phyloP scores from a whole-genome alignment of 495 filamentous ascomycete genomes.

The Filosporella fistucella region DNA sequence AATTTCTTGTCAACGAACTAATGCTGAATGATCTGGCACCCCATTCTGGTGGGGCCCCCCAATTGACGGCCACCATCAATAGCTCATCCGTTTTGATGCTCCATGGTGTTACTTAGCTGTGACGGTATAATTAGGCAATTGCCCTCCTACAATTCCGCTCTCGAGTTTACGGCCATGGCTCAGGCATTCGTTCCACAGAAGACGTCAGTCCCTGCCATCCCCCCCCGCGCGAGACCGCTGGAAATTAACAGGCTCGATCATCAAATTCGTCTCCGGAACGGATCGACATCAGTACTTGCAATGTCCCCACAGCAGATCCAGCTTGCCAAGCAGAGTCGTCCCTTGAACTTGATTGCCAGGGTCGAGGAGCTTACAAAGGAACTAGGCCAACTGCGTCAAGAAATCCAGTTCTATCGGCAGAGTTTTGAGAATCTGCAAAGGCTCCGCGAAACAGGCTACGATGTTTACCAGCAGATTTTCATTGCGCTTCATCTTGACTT shows the following conservation, averaged over 20 bases:
- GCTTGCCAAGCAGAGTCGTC: slow-evolving; percentile 11
- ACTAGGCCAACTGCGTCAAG: slow-evolving; percentile 10
- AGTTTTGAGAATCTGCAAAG: slow-evolving; percentile 15
- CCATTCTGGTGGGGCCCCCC: no score
- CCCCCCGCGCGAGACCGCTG: slow-evolving; percentile 5
- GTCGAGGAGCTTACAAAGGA: slow-evolving; percentile 20
- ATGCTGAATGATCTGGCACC: no score
- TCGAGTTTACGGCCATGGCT: no score
- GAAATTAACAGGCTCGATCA: slow-evolving; percentile 16
- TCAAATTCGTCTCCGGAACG: slow-evolving; percentile 12
- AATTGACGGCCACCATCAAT: no score
- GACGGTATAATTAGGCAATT: no score
- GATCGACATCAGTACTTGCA: slow-evolving; percentile 17
- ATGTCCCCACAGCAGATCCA: slow-evolving; percentile 10
- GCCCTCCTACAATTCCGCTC: no score
- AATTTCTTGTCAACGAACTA: no score
- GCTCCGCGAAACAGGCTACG: slow-evolving; percentile 14
- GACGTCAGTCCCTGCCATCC: no score
- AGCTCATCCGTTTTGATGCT: no score
- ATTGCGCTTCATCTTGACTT: slow-evolving; percentile 6
- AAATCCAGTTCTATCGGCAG: slow-evolving; percentile 16
- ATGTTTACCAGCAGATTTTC: slow-evolving; percentile 15
- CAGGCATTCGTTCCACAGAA: no score
- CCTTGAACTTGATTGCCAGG: slow-evolving; percentile 5
- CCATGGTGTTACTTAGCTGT: no score